Evolutionary conservation across 495 filamentous ascomycete species (phyloP).

Genomic region (Chaetomium fimeti): DNA sequence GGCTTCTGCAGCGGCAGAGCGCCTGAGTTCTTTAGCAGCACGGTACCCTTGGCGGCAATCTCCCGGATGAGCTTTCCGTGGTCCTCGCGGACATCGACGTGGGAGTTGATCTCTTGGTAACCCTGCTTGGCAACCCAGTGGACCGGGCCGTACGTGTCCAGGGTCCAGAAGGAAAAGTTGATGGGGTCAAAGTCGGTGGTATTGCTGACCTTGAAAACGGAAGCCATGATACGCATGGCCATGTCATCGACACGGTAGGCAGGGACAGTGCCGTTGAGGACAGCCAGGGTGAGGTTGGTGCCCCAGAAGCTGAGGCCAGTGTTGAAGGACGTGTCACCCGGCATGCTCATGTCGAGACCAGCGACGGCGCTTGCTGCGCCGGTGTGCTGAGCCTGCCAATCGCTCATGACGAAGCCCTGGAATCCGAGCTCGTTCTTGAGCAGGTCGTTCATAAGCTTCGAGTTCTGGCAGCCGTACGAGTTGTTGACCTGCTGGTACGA

Average conservation of each 20-base stretch:
- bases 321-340: conserved; percentile 77
- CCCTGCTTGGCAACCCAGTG: conserved; percentile 61
- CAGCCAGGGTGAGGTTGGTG: conserved; percentile 74
- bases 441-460: conserved; percentile 72
- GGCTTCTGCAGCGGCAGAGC: conserved; percentile 75
- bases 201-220: conserved; percentile 86
- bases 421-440: conserved; percentile 92
- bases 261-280: conserved; percentile 87
- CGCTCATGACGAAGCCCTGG: conserved; percentile 91
- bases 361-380: conserved; percentile 77
- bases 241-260: conserved; percentile 93
- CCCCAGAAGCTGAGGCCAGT: conserved; percentile 78
- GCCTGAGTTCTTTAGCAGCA: conserved; percentile 83
- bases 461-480: conserved; percentile 82
- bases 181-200: conserved; percentile 60
- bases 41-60: conserved; percentile 72
- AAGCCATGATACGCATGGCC: conserved; percentile 87
- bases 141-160: conserved; percentile 67
- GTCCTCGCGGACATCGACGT: conserved; percentile 77
- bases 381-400: conserved; percentile 85
- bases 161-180: conserved; percentile 88
- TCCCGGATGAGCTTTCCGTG: conserved; percentile 71
- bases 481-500: conserved; percentile 92
- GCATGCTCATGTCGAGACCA: conserved; percentile 94
- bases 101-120: conserved; percentile 71